Evolutionary conservation across 2,329 filamentous ascomycete genomes (phyloP).

Genomic region (Zasmidium angulare): DNA sequence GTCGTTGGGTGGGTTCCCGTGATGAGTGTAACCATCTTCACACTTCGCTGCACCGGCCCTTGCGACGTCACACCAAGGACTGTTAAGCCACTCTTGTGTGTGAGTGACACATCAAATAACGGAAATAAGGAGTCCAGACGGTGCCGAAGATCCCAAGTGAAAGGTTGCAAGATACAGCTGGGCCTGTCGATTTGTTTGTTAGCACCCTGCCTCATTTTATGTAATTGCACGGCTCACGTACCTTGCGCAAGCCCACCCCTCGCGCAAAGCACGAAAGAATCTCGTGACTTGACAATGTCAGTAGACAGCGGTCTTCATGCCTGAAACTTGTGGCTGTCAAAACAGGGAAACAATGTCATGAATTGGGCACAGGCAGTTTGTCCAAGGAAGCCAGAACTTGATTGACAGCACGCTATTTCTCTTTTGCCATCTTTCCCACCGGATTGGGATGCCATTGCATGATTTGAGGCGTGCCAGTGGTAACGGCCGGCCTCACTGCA

Average conservation of each 20-base stretch:
- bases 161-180: background rate
- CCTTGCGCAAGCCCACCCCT: background rate
- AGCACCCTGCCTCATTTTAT: background rate
- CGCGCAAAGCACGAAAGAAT: background rate
- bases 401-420: constrained; percentile 5
- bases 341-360: background rate
- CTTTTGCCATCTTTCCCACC: background rate
- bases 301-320: background rate
- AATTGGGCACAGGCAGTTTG: background rate
- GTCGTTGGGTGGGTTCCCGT: background rate
- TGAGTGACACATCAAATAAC: background rate
- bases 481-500: background rate
- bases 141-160: background rate
- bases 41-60: background rate
- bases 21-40: background rate
- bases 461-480: background rate
- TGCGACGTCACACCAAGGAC: background rate
- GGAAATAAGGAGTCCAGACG: background rate
- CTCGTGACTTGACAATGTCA: background rate
- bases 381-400: constrained; percentile 23
- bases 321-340: background rate
- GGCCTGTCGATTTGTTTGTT: background rate
- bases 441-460: background rate
- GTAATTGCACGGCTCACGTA: background rate
- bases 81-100: background rate